A percentile compares a stretch with the other conserved stretches of the same genome.
These are phyloP conservation scores for Phylloporus sp. DNA, from an alignment of 768 basidiomycete genomes.

Conservation along the genomic window DNA sequence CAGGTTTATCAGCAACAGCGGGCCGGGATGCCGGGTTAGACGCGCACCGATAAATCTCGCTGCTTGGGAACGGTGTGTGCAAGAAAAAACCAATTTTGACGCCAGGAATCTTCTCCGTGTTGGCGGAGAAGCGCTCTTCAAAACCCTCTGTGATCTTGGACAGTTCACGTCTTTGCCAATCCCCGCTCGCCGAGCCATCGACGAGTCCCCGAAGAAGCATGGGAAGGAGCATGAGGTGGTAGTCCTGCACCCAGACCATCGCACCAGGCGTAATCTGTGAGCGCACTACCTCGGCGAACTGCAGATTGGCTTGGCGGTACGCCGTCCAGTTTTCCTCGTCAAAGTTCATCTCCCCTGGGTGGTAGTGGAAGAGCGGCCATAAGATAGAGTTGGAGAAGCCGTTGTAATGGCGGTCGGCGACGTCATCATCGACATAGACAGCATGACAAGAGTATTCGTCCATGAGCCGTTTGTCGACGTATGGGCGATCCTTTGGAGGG, in stretches of 20 bases:
- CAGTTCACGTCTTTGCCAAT: constrained; percentile 58
- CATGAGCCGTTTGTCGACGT: constrained; percentile 88
- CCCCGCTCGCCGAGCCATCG: constrained; percentile 60
- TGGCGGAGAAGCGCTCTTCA: constrained; percentile 40
- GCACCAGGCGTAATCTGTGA: constrained; percentile 77
- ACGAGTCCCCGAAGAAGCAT: constrained; percentile 90
- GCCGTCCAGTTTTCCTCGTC: constrained; percentile 98
- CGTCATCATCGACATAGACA: constrained; percentile 95
- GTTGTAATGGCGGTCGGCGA: constrained; percentile 98
- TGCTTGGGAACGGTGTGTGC: constrained; percentile 96
- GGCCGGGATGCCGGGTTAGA: constrained; percentile 12
- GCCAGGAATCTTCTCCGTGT: constrained; percentile 45
- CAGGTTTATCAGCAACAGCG: neutral
- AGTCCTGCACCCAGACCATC: constrained; percentile 99
- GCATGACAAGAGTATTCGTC: constrained; percentile 97
- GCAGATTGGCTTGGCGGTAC: constrained; percentile 93
- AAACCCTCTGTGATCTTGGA: constrained; percentile 71
- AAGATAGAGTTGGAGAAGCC: constrained; percentile 99
- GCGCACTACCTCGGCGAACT: constrained; percentile 87
- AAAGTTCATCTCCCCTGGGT: constrained; percentile 99
- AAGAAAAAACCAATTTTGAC: constrained; percentile 99
- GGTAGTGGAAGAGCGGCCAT: constrained; percentile 99
- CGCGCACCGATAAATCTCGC: constrained; percentile 92
- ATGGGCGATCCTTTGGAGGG: constrained; percentile 83
- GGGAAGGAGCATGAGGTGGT: constrained; percentile 96